Evolutionary conservation across 2,329 filamentous ascomycete genomes (phyloP), one percentile per base, ranked within the genome.

Genomic region (Ophiosphaerella korrae): DNA sequence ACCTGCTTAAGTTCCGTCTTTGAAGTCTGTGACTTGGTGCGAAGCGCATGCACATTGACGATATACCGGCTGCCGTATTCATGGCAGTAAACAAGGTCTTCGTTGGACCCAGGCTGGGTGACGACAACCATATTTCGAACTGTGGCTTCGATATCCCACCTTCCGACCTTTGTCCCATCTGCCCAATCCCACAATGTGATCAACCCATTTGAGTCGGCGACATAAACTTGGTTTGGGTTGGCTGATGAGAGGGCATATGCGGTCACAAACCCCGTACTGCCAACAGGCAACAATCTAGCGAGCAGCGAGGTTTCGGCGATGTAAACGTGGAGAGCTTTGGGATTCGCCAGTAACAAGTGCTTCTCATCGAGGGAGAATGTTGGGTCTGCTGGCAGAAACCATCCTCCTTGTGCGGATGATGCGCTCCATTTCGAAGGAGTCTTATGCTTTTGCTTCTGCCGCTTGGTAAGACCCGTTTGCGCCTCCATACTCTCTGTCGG

Each of bases 301-400:
- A 95, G 83, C 42, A 95, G 83, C 1, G 94, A 97, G 47, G 91
- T 92, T 57, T 84, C 79, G 26, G 90, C 84, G 1, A 89, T 89
- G 74, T 94, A 96, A 23, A 96, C 82, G 70, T 92, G 88, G 46
- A 97, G 79, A 8, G 88, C 87, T 24, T 84, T 87, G 53, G 86
- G 83, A 65, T 90, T 90, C 29, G 88, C 84, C 48, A 96, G 73
- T 50, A 97, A 86, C 34, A 97, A 71, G 73, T 70, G 82, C 76
- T 81, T 78, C 60, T 84, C 82, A 67, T 87, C 82, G n/a, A 60
- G 56, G 2, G 83, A 81, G 64, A 86, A 82, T 7, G 84, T 64
- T 5, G 84, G 82, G 60, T 87, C 82, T 42, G 81, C 68, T 39
- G 80, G 73, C 48, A 82, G 73, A 62, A 84, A 83, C 47, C 79